A percentile compares a stretch with the other conserved stretches of the same genome.
Conservation (phyloP, 2,329 filamentous ascomycete species). For the Sarocladium brachiariae region DNA sequence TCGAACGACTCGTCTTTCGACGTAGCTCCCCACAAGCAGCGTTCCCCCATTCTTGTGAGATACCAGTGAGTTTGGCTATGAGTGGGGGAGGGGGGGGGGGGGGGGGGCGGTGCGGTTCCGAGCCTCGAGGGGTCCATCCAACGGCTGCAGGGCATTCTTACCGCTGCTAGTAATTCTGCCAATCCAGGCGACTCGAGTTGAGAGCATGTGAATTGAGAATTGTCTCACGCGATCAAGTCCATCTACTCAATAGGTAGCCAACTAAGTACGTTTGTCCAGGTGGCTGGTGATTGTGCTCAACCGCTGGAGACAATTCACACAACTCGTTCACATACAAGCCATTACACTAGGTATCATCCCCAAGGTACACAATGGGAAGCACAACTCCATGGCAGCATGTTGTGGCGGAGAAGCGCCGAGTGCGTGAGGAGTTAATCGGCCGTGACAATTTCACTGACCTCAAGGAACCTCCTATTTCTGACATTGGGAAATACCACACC, state of each 20-base stretch:
- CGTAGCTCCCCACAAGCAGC: background rate
- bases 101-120: too few species aligned
- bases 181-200: too few species aligned
- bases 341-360: too few species aligned
- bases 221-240: too few species aligned
- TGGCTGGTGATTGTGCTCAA: background rate
- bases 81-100: too few species aligned
- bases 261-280: too few species aligned
- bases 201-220: too few species aligned
- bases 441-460: background rate
- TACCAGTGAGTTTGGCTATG: background rate
- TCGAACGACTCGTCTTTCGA: background rate
- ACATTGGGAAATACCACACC: background rate
- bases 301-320: background rate
- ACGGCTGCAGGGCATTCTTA: background rate
- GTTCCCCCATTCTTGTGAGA: background rate
- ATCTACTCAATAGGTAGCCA: too few species aligned
- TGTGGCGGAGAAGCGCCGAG: background rate
- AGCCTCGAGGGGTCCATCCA: background rate
- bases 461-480: background rate
- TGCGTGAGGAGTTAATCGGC: background rate
- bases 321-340: background rate
- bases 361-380: background rate
- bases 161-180: background rate
- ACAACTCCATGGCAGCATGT: background rate